Base-by-base conservation (phyloP, 306 rosid genomes). In the Cucurbita maxima region DNA sequence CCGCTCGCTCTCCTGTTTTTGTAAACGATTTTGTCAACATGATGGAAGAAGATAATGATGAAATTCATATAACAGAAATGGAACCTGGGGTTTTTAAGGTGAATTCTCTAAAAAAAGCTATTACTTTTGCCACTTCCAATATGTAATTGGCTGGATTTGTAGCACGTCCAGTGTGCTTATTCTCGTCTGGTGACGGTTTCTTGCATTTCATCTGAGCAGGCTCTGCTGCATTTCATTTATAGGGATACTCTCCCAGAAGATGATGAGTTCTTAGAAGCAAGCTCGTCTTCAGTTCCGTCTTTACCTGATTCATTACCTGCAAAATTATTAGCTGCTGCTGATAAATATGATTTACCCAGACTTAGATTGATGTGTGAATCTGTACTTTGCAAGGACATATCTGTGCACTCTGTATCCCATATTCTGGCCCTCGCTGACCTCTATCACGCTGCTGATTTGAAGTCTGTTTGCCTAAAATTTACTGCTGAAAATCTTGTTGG, bases 51-150 rank as follows among this genome's bases (percentile, higher is more conserved):
- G 89, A 86, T 68, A 80, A 75, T 78, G 76, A 53, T 9, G 97
- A 89, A 56, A 67, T 91, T 79, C 78, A 85, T 64, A 72, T 94
- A 71, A 76, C 82, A 22, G 92, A 91, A 80, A 79, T 86, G 88
- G 92, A 91, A 74, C 96, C 99, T 57, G 89, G 87, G 85, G 95
- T 94, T 79, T 94, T 94, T 79, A 94, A 91, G 99, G 99, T 94
- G 87, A 40, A 47, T 16, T 58, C 34, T 80, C 53, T 52, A 56
- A 62, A 14, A 51, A 38, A 56, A 3, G 34, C 18, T 54, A 22
- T 5, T 41, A 18, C 13, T 38, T 50, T 43, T 6, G 20, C 40
- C 38, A 37, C 38, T 37, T 54, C 4, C 6, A 44, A 60, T 54
- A 11, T 71, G n/a, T 53, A 45, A 68, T 25, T 14, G 8, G 6